A percentile compares a stretch with the other conserved stretches of the same genome.
Evolutionary conservation across 495 filamentous ascomycete genomes (phyloP).

Genomic region (Penicillium riverlandense): DNA sequence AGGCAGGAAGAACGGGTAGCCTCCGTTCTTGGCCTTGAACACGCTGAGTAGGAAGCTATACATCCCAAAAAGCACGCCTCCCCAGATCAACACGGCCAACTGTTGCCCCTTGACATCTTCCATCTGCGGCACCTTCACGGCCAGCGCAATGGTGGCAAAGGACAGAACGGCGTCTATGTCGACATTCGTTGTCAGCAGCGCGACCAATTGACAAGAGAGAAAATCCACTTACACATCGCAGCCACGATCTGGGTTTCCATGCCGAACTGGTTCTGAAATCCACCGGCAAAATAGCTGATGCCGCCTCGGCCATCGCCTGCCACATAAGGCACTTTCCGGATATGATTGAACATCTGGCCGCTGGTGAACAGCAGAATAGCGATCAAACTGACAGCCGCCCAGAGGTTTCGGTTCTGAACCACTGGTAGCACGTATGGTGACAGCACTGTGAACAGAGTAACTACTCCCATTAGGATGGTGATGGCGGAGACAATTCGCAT

Average conservation of each 20-base stretch:
- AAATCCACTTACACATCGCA: slow-evolving; percentile 76
- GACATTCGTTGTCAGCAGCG: not conserved
- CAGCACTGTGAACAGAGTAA: slow-evolving; percentile 65
- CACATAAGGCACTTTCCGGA: slow-evolving; percentile 94
- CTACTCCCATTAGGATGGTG: slow-evolving; percentile 57
- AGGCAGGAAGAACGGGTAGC: slow-evolving; percentile 90
- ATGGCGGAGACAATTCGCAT: slow-evolving; percentile 60
- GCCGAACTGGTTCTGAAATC: slow-evolving; percentile 93
- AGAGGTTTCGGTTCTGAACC: slow-evolving; percentile 83
- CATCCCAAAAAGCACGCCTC: slow-evolving; percentile 64
- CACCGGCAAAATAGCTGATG: slow-evolving; percentile 83
- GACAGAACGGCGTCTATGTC: slow-evolving; percentile 79
- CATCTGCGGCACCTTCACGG: slow-evolving; percentile 85
- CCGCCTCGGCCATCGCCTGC: slow-evolving; percentile 78
- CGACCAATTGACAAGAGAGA: not conserved
- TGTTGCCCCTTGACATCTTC: slow-evolving; percentile 70
- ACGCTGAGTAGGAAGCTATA: slow-evolving; percentile 93
- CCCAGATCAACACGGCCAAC: slow-evolving; percentile 77
- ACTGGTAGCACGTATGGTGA: slow-evolving; percentile 80
- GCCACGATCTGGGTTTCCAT: slow-evolving; percentile 95
- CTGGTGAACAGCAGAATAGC: slow-evolving; percentile 89
- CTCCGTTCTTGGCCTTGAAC: slow-evolving; percentile 90
- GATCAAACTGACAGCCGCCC: slow-evolving; percentile 87
- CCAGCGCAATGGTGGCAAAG: slow-evolving; percentile 83
- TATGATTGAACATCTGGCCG: slow-evolving; percentile 99